Percentiles rank a stretch among this genome's conserved stretches.
Evolutionary conservation across 768 basidiomycete genomes (phyloP).

Genomic region (Daedaleopsis sinensis): DNA sequence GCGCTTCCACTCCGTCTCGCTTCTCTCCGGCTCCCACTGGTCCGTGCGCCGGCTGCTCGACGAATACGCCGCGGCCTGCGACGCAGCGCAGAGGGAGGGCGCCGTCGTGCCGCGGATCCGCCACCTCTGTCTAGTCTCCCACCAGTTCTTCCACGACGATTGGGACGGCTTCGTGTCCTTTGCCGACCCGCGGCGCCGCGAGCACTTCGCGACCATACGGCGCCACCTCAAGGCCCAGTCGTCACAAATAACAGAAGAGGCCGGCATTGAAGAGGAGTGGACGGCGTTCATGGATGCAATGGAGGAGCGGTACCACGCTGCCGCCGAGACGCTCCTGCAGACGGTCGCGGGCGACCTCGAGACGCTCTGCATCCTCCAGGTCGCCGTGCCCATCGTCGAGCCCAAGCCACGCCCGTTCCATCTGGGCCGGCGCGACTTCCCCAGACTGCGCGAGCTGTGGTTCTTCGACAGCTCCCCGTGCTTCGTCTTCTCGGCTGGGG

Average conservation of each 20-base stretch:
- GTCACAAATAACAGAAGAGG: not conserved
- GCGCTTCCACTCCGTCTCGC: slow-evolving; percentile 4
- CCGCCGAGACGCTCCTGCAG: not conserved
- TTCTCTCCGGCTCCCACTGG: not conserved
- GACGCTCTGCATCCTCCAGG: not conserved
- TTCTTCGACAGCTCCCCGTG: not conserved
- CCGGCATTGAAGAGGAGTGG: not conserved
- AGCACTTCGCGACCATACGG: not conserved
- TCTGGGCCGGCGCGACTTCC: not conserved
- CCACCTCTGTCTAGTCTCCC: not conserved
- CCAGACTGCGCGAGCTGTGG: not conserved
- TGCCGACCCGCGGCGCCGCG: not conserved
- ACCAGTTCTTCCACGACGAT: not conserved
- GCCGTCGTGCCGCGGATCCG: not conserved
- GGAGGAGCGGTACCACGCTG: not conserved
- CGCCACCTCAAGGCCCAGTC: too few relatives aligned
- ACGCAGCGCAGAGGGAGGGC: not conserved
- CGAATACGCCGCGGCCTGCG: not conserved
- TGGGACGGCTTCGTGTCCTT: not conserved
- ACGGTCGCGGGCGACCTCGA: not conserved
- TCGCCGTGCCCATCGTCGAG: too few relatives aligned
- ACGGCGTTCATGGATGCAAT: not conserved
- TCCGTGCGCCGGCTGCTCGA: not conserved
- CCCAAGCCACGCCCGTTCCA: not conserved
- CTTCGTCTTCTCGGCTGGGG: not conserved